Evolutionary conservation across 352 stramenopile genomes (phyloP), one percentile per base, ranked within the genome.

Genomic region (Pythium volutum): DNA sequence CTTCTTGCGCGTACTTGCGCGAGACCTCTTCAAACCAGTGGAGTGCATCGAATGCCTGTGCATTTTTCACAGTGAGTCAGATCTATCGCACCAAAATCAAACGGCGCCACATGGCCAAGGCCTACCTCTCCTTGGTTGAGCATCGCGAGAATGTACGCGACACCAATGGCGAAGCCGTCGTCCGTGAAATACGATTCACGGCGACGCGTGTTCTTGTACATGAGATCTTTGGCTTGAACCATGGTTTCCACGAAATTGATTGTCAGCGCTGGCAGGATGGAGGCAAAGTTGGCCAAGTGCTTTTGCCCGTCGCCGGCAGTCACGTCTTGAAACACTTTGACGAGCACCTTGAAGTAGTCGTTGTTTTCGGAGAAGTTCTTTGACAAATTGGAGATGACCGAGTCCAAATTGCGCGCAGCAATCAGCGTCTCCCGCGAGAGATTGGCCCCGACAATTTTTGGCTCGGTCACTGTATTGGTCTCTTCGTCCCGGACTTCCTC

Each of bases 131-230:
- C 81, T 71, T 97, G 89, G 61, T 95, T 82, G 0, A 97, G 67
- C 60, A 97, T 95, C 25, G 89, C 84, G 9, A 98, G 76, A 23
- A 97, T 89, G 68, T 98, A 98, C 6, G 93, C 91, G 45, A 98
- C 66, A 9, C 95, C 95, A 25, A 98, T 92, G 31, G 93, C 90
- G 74, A 98, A 98, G 6, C 95, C 95, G 69, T 98, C 95, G 73
- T 98, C 93, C 12, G 89, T 93, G 62, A 98, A 98, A 67, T 98
- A 98, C 39, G 92, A 97, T 72, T 97, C 93, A 23, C 86, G 83
- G n/a, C 82, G 79, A 8, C 87, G 81, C 23, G 91, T 96, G 67
- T 97, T 97, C 79, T 98, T 98, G 74, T 97, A 96, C 90, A 98
- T 97, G 45, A 96, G 79, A 67, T 98, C 95, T 71, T 98, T 98